Base-by-base conservation (phyloP, 345 rosid genomes). In the Toxicodendron radicans region DNA sequence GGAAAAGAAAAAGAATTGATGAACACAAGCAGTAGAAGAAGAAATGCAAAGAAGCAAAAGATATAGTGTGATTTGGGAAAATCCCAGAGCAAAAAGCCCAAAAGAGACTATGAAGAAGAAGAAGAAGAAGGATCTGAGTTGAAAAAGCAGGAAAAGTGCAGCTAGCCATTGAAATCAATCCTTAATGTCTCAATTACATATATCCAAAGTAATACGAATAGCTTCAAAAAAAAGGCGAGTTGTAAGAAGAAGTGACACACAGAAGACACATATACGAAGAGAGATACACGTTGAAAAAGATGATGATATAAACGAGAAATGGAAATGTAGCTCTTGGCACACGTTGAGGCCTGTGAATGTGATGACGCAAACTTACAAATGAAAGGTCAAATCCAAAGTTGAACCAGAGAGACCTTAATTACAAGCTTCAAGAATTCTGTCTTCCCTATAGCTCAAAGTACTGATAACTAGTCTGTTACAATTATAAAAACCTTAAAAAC, bases 401-500 rank as follows among this genome's bases (percentile, higher is more conserved):
- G 60, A 71, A 46, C 73, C 27, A 38, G 43, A 21, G 49, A 76
- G 18, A 4, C 45, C 58, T 59, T 65, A 49, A 35, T 68, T 59
- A 9, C 38, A 17, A 52, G 52, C 30, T 20, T 52, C 49, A n/a
- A 11, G 60, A 33, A 48, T 67, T 10, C 16, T 27, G 54, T 62
- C 66, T 17, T 62, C 66, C 13, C 43, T 38, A 5, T 58, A 38
- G 54, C 53, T 41, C 62, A 20, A 33, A 38, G 21, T 24, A 10
- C 53, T 58, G 56, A 60, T 46, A 73, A 62, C 60, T 52, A 73
- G 69, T 35, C 76, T 52, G 75, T 20, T 52, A 43, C 61, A 73
- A 51, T 52, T 51, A 51, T 13, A 69, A 72, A 73, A 20, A 63
- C 76, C 76, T 73, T 73, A 63, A 62, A 73, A 21, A 38, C 43